These are phyloP conservation scores for Jatropha curcas DNA, from an alignment of 345 rosid genomes.

Conservation along the genomic window DNA sequence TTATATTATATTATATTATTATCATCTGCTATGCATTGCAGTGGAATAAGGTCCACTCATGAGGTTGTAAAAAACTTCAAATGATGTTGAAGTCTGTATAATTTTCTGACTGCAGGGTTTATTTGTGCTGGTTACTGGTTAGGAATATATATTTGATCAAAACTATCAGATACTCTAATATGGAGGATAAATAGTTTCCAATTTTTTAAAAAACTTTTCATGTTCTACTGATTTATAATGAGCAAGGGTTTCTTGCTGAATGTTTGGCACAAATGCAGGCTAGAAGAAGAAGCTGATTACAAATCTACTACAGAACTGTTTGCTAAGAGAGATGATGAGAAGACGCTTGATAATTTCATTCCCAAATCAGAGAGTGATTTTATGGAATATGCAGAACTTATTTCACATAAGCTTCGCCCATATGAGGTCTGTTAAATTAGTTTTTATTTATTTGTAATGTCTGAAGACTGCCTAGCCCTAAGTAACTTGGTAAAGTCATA, in stretches of 20 bases:
- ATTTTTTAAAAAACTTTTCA: not conserved
- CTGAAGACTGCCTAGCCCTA: not conserved
- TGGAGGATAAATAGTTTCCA: not conserved
- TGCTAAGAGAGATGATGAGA: constrained; percentile 56
- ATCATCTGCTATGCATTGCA: no score
- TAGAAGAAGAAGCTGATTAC: constrained; percentile 95
- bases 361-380: constrained; percentile 96
- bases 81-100: no score
- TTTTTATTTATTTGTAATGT: not conserved
- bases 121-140: no score
- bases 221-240: not conserved
- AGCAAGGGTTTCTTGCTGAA: constrained; percentile 10
- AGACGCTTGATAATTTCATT: constrained; percentile 64
- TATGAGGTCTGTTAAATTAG: constrained; percentile 55
- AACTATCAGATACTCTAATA: not conserved
- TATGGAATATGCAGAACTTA: constrained; percentile 81
- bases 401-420: constrained; percentile 67
- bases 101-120: no score
- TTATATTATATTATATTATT: no score
- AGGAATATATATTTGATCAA: no score
- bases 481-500: constrained; percentile 1
- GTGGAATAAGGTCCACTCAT: no score
- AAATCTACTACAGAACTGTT: constrained; percentile 71
- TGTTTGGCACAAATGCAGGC: constrained; percentile 36
- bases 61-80: no score